Evolutionary conservation across 1,284 basidiomycete genomes (phyloP).

Genomic region (Gymnopus androsaceus): DNA sequence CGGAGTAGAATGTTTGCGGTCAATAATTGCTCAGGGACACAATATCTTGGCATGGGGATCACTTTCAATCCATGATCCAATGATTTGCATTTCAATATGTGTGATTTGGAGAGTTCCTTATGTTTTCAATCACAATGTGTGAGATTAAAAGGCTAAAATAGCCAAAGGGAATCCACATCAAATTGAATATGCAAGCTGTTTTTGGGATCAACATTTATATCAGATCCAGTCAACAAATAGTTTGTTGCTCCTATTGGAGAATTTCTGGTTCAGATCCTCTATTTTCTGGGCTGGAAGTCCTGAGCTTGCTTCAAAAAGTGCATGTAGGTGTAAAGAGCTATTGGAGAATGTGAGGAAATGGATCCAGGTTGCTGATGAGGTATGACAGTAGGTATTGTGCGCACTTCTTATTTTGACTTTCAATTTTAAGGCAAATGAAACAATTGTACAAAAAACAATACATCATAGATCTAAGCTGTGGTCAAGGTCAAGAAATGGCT

Average conservation of each 20-base stretch:
- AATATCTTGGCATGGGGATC: neutral
- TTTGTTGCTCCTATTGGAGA: neutral
- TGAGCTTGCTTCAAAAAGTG: neutral
- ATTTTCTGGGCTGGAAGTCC: neutral
- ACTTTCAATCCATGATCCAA: conserved; percentile 13
- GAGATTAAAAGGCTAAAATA: conserved; percentile 1
- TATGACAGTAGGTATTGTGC: neutral
- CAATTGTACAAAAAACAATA: neutral
- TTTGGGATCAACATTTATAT: neutral
- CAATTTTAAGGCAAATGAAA: neutral
- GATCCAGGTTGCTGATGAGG: neutral
- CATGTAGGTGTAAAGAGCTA: neutral
- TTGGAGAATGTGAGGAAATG: conserved; percentile 1
- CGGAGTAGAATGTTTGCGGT: neutral
- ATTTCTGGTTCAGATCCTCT: neutral
- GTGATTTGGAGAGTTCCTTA: conserved; percentile 17
- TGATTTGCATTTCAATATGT: conserved; percentile 26
- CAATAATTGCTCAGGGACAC: neutral
- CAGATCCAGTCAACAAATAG: neutral
- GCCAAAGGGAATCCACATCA: neutral
- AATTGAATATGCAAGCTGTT: neutral
- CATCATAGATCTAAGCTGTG: too few relatives aligned
- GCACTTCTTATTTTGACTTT: neutral
- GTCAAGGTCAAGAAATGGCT: too few relatives aligned
- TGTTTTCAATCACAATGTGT: neutral